phyloP scores from a whole-genome alignment of 139 green algal genomes.

The Trebouxia sp. region DNA sequence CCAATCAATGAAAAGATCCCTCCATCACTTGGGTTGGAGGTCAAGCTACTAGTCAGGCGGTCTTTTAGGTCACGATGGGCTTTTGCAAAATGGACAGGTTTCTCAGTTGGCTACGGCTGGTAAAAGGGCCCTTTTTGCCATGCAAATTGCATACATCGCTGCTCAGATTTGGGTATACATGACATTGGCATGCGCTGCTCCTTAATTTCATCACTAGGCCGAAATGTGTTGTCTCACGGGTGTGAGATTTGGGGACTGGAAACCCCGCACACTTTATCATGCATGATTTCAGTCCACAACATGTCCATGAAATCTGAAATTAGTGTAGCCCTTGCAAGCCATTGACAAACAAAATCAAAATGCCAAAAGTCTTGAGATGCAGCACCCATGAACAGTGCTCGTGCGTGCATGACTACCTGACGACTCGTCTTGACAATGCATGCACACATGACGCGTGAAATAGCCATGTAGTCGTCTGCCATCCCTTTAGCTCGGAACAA shows the following conservation, averaged over 20 bases:
- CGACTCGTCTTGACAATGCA: background rate
- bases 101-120: background rate
- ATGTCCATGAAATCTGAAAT: constrained; percentile 13
- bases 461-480: background rate
- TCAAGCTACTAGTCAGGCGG: too few relatives aligned
- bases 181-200: background rate
- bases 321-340: too few relatives aligned
- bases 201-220: background rate
- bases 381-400: too few relatives aligned
- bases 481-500: background rate
- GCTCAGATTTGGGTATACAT: background rate
- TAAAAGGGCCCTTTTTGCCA: background rate
- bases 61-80: too few relatives aligned
- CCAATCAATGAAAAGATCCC: too few relatives aligned
- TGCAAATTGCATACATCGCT: constrained; percentile 19
- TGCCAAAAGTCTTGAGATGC: too few relatives aligned
- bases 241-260: background rate
- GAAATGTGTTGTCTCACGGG: background rate
- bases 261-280: background rate
- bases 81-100: too few relatives aligned
- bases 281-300: background rate
- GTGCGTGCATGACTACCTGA: too few relatives aligned
- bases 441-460: background rate
- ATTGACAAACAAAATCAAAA: too few relatives aligned
- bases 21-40: too few relatives aligned